Evolutionary conservation across 192 early-diverging fungal species (phyloP), one percentile per base, ranked within the genome.

Genomic region (Chytriomyces confervae): DNA sequence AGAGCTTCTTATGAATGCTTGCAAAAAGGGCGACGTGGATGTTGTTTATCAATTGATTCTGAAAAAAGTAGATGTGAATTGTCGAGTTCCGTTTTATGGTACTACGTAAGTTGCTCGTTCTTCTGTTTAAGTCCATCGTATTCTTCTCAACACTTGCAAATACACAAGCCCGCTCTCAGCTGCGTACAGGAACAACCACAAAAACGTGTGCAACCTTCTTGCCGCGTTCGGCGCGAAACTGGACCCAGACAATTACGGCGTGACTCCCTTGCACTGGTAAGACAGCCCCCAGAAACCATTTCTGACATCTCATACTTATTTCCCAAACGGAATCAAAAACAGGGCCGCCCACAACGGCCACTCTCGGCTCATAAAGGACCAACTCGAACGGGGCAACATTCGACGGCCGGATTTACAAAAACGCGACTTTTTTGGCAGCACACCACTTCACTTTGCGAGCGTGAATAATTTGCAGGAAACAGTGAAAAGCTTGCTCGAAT

Each of bases 381-480:
- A 81, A 29, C 16, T 80, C 9, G n/a, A 69, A 5, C 65, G 65
- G 23, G 82, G 82, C 10, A 66, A 78, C 36, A 68, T 84, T 49
- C 50, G 49, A n/a, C 20, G 61, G 6, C 11, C 63, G 6, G 82
- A 84, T 46, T 51, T 84, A 2, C 74, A 73, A 24, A 74, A 70
- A 53, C 66, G 77, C 60, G 83, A 84, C 49, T 18, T 67, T 29
- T 84, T 81, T 79, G 83, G 83, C 27, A 66, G 63, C 29, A 81
- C 83, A 10, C 83, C 83, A 11, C 71, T 84, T 23, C 83, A 84
- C 50, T 84, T 84, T 66, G 83, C 80, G 29, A 69, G 77, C 10
- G 80, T 78, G 18, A 78, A 76, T 24, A 84, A 84, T 61, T 49
- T 69, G 60, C 8, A 7, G 7, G 61, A 62, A 5, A 61, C 61